Conservation (phyloP, 192 early-diverging fungal genomes). For the Umbelopsis sp. region DNA sequence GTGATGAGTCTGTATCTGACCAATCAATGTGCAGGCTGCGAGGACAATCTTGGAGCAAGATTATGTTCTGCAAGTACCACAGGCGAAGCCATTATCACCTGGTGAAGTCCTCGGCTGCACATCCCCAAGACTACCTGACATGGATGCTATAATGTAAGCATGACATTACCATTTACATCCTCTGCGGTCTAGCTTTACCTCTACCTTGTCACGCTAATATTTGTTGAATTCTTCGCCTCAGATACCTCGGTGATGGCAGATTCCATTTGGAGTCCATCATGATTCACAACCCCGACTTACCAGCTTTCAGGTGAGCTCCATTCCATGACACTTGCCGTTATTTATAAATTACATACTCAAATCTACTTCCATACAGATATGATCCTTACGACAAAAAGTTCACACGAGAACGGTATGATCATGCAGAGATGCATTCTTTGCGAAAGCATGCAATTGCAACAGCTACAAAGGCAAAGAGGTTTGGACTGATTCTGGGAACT, state of each 20-base stretch:
- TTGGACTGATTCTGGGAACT: constrained; percentile 93
- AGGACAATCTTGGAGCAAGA: constrained; percentile 58
- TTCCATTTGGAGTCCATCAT: constrained; percentile 99
- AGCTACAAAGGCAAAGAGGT: constrained; percentile 73
- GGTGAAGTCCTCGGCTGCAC: constrained; percentile 98
- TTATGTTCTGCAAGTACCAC: constrained; percentile 81
- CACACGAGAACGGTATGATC: constrained; percentile 92
- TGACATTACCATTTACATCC: neutral
- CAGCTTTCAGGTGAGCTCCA: constrained; percentile 72
- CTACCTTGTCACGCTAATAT: no score
- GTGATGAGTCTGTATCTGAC: neutral
- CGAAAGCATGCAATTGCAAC: constrained; percentile 81
- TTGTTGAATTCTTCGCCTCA: constrained; percentile 16
- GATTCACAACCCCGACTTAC: constrained; percentile 93
- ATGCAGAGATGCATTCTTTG: constrained; percentile 87
- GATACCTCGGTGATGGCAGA: constrained; percentile 88
- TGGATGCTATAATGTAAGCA: constrained; percentile 75
- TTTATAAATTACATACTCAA: neutral
- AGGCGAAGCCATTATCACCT: constrained; percentile 91
- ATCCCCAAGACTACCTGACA: constrained; percentile 75
- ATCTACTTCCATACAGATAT: constrained; percentile 51
- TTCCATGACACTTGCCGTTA: neutral
- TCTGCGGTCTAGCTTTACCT: no score
- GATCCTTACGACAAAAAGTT: constrained; percentile 94
- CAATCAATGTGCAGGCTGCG: constrained; percentile 37